Conservation (phyloP, 2,329 filamentous ascomycete genomes). For the Colletotrichum sp. region DNA sequence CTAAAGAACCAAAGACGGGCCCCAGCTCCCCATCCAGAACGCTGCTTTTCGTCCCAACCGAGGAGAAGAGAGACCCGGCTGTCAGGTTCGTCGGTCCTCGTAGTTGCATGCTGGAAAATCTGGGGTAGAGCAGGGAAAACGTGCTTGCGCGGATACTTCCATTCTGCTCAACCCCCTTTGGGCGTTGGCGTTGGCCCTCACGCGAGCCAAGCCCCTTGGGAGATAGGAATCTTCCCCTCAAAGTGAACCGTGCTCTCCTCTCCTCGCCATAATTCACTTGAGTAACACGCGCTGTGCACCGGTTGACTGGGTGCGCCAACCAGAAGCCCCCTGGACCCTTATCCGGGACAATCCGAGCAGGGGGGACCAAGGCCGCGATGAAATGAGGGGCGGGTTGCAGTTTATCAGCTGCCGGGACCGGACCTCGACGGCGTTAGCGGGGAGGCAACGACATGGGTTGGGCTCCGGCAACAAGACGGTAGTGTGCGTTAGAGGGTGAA, state of each 20-base stretch:
- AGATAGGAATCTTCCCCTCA: not conserved
- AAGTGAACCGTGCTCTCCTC: not conserved
- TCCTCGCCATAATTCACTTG: not conserved
- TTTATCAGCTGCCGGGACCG: slow-evolving; percentile 3
- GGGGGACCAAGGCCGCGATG: not conserved
- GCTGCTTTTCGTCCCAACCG: not conserved
- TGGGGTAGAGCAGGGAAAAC: not conserved
- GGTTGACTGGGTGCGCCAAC: not conserved
- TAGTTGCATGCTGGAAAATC: not conserved
- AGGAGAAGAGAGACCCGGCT: not conserved
- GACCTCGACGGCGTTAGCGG: not conserved
- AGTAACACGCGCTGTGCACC: not conserved
- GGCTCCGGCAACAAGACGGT: not conserved
- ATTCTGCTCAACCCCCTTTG: not conserved
- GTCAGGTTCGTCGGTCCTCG: not conserved
- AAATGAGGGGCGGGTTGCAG: not conserved
- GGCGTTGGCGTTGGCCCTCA: not conserved
- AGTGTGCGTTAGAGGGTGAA: not conserved
- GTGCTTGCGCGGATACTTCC: not conserved
- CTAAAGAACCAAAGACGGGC: not conserved
- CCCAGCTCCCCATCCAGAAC: not conserved
- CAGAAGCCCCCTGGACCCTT: not conserved
- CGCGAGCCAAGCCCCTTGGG: not conserved
- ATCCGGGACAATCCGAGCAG: slow-evolving; percentile 7
- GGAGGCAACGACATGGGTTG: not conserved